Base-by-base conservation (phyloP, 2,329 filamentous ascomycete genomes). In the Triangularia setosa region DNA sequence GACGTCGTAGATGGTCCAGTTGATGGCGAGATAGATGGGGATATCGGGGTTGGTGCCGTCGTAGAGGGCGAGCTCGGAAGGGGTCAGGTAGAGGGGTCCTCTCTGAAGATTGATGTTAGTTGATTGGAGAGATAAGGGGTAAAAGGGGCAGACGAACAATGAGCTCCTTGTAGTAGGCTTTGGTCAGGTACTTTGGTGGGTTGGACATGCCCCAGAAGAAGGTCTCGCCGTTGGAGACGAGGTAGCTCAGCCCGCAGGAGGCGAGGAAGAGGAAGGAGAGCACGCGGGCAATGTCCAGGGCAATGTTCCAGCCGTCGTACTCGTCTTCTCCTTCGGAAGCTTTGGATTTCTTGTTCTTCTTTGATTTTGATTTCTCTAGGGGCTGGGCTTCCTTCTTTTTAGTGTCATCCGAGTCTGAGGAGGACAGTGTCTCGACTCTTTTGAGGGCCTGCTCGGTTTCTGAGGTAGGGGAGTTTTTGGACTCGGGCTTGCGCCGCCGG, bases 11-110 rank as follows among this genome's bases (percentile, higher is more conserved):
- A 96, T 91, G 64, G 87, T 91, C 73, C 90, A 89, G 80, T 95
- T 94, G 72, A 99, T 87, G 67, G 93, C 92, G 63, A 99, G 85
- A 80, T 97, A 96, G 75, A 98, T 87, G 6, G 95, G 95, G 65
- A 90, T 87, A 7, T 78, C 76, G 9, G 87, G 80, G 77, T 97
- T 88, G 64, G 80, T 84, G 79, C 95, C 96, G 78, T 96, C 89
- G 82, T 90, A 96, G 59, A 80, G 75, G 55, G 84, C 76, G 58
- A 99, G 88, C 75, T 97, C 83, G 21, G 82, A 80, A 63, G 90
- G 89, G 0, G 92, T 97, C 44, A 98, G 83, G 74, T 84, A 80
- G 59, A 91, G 67, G 14, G 92, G 90, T 1, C 82, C 82, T 65
- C 76, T 73, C 83, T 87, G 69, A 23, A 76, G 74, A 80, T 83